A percentile compares a stretch with the other conserved stretches of the same genome.
These are phyloP conservation scores for Termitomyces sp. DNA, from an alignment of 768 basidiomycete species.

Conservation along the genomic window DNA sequence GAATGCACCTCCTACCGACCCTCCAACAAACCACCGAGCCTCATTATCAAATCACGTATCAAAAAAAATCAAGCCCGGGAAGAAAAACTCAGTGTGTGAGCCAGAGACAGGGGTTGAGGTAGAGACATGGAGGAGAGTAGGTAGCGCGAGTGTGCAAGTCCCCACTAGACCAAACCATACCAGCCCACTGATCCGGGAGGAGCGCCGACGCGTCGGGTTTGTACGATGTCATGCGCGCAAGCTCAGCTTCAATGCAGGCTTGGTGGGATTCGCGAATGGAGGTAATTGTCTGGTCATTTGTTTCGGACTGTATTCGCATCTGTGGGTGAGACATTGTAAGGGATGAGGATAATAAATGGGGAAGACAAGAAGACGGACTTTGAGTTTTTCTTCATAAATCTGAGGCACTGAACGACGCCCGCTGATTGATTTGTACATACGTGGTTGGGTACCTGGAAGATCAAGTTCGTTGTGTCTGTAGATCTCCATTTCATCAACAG, in stretches of 20 bases:
- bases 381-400: slow-evolving; percentile 75
- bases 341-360: background rate
- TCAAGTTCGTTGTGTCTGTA: slow-evolving; percentile 85
- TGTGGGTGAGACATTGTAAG: background rate
- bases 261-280: slow-evolving; percentile 55
- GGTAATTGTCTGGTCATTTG: slow-evolving; percentile 46
- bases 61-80: background rate
- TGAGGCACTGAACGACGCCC: slow-evolving; percentile 72
- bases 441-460: slow-evolving; percentile 77
- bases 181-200: slow-evolving; percentile 65
- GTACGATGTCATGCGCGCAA: slow-evolving; percentile 45
- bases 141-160: no score
- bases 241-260: slow-evolving; percentile 54
- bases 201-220: slow-evolving; percentile 49
- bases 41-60: slow-evolving; percentile 1
- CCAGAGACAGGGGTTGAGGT: no score
- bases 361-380: slow-evolving; percentile 38
- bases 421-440: slow-evolving; percentile 88
- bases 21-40: slow-evolving; percentile 9
- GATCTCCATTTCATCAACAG: background rate
- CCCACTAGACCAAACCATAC: slow-evolving; percentile 58
- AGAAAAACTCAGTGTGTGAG: slow-evolving; percentile 51
- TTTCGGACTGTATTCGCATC: slow-evolving; percentile 32
- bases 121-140: no score
- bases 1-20: slow-evolving; percentile 70